Evolutionary conservation across 495 filamentous ascomycete species (phyloP).

Genomic region (Aspergillus mulundensis): DNA sequence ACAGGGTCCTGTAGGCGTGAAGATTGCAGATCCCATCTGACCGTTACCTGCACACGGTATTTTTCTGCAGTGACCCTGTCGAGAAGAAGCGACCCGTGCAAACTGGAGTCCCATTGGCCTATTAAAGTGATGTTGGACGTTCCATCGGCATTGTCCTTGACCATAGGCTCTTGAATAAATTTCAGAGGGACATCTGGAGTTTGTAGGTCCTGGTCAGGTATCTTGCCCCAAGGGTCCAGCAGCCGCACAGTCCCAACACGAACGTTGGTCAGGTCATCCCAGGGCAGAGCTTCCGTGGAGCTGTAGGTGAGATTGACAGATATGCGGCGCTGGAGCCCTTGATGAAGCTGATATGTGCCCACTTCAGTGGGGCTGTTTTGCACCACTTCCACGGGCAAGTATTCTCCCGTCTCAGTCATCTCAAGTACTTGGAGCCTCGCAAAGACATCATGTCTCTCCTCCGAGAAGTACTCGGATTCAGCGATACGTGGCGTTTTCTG

Average conservation of each 20-base stretch:
- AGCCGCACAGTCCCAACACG: conserved; percentile 77
- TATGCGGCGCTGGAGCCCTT: conserved; percentile 88
- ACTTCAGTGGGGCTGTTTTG: conserved; percentile 76
- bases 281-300: conserved; percentile 80
- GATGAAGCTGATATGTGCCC: conserved; percentile 90
- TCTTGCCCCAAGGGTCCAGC: conserved; percentile 78
- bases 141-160: conserved; percentile 81
- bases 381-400: conserved; percentile 86
- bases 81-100: conserved; percentile 83
- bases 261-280: conserved; percentile 72
- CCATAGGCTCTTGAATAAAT: conserved; percentile 66
- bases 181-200: conserved; percentile 72
- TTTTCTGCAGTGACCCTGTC: conserved; percentile 87
- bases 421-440: conserved; percentile 83
- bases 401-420: conserved; percentile 84
- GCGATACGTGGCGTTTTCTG: conserved; percentile 70
- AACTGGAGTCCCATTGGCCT: conserved; percentile 94
- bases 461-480: conserved; percentile 86
- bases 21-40: conserved; percentile 79
- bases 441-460: conserved; percentile 93
- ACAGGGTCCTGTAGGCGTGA: conserved; percentile 77
- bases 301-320: conserved; percentile 82
- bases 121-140: conserved; percentile 81
- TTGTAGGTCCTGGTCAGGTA: conserved; percentile 68
- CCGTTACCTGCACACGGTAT: conserved; percentile 82